Conservation (phyloP, 306 rosid genomes). For the Ormosia emarginata region DNA sequence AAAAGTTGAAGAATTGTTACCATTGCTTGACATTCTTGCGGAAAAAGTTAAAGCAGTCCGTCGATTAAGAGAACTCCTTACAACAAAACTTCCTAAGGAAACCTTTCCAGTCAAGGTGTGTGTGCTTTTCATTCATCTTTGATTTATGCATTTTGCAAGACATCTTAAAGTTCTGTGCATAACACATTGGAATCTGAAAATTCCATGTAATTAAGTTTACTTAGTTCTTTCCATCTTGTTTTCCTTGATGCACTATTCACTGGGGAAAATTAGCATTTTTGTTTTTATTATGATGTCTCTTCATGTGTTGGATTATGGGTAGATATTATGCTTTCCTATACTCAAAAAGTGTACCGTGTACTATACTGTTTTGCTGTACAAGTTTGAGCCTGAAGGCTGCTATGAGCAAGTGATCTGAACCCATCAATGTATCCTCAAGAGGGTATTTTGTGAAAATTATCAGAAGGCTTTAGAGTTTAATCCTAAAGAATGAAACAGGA, state of each 20-base stretch:
- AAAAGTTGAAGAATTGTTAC: conserved; percentile 72
- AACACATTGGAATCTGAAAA: background rate
- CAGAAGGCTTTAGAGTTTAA: background rate
- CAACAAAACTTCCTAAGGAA: conserved; percentile 85
- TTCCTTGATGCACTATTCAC: background rate
- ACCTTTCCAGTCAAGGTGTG: conserved; percentile 94
- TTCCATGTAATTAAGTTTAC: background rate
- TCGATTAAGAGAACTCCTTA: conserved; percentile 84
- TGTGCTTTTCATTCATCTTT: background rate
- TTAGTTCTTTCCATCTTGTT: background rate
- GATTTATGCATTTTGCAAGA: background rate
- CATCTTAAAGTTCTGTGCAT: background rate
- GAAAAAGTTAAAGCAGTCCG: conserved; percentile 89
- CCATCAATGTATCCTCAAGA: background rate
- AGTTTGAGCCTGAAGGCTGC: background rate
- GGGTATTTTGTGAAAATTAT: background rate
- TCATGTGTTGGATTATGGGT: background rate
- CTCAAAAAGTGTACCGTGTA: background rate
- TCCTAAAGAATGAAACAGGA: background rate
- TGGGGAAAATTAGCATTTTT: background rate
- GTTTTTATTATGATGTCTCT: background rate
- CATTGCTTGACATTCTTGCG: conserved; percentile 88
- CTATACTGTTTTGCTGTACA: background rate
- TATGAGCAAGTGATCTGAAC: background rate
- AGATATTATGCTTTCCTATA: background rate